Evolutionary conservation across 2,329 filamentous ascomycete species (phyloP).

Genomic region (Fusarium globosum): DNA sequence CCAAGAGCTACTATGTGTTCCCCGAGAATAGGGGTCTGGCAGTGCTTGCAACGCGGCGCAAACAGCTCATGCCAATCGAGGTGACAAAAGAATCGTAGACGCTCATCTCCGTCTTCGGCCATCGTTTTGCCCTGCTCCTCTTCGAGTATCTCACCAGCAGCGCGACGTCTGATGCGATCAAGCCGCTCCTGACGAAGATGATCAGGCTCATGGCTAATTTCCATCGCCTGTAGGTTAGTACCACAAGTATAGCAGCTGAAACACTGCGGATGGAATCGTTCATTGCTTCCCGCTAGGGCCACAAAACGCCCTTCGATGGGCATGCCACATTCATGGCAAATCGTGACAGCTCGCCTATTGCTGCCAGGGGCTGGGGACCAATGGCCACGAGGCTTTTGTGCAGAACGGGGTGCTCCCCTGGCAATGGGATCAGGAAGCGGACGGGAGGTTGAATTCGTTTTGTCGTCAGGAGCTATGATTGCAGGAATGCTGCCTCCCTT

Average conservation of each 20-base stretch:
- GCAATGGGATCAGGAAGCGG: slow-evolving; percentile 60
- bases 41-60: slow-evolving; percentile 92
- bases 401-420: slow-evolving; percentile 48
- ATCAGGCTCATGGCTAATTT: slow-evolving; percentile 94
- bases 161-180: slow-evolving; percentile 74
- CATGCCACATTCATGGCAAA: slow-evolving; percentile 84
- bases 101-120: slow-evolving; percentile 77
- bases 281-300: slow-evolving; percentile 75
- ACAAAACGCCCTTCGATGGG: slow-evolving; percentile 93
- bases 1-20: slow-evolving; percentile 95
- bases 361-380: slow-evolving; percentile 67
- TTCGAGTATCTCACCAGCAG: slow-evolving; percentile 66
- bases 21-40: slow-evolving; percentile 94
- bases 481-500: slow-evolving; percentile 52
- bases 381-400: slow-evolving; percentile 61
- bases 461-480: slow-evolving; percentile 61
- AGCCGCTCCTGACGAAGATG: slow-evolving; percentile 76
- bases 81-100: slow-evolving; percentile 92
- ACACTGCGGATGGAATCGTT: slow-evolving; percentile 92
- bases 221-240: slow-evolving; percentile 90
- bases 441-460: slow-evolving; percentile 38
- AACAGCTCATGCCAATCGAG: slow-evolving; percentile 98
- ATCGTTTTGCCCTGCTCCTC: slow-evolving; percentile 72
- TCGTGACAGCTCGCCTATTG: slow-evolving; percentile 68
- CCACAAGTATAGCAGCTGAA: slow-evolving; percentile 91